Evolutionary conservation across 2,329 filamentous ascomycete species (phyloP), one percentile per base, ranked within the genome.

Genomic region (Claviceps pazoutovae): DNA sequence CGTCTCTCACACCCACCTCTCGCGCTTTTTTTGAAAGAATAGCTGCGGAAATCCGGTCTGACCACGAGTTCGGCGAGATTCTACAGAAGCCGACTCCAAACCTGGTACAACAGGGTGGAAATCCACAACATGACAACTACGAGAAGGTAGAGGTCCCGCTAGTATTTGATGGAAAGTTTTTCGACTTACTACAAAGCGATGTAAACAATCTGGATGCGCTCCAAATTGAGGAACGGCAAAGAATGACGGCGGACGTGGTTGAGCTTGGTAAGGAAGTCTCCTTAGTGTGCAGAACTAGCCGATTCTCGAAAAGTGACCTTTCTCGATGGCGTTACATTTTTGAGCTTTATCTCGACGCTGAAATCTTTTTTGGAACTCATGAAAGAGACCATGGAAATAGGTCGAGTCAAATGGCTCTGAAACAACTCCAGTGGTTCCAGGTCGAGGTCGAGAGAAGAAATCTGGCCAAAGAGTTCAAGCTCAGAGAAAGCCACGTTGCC

Each of bases 271-370:
- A 75, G 30, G 76, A 83, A 34, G 75, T 95, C 21, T 73, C 79
- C 26, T 71, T 72, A 45, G 73, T 87, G 7, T 79, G 84, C 0
- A 78, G 80, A 54, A 85, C 85, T 3, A 76, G 77, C 23, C 74
- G 71, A 51, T 76, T 79, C 19, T 75, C 78, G 46, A 79, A 76
- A 55, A 82, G 75, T 45, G 85, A 93, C 61, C 68, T 94, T 23
- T 79, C 82, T 50, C 76, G 76, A 39, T 95, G 88, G 88, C 79
- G 88, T 48, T 76, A 84, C 57, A 82, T 95, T 56, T 91, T 95
- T 60, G 82, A 88, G 54, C 69, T 91, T 0, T 95, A 95, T 61
- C 69, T 90, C 13, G 83, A 93, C 52, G 83, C 84, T 7, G 79
- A 84, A 51, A 75, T 94, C 34, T 95, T 95, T 69, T 93, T 93